Base-by-base conservation (phyloP, 1,139 yeast genomes). In the Kurtzmaniella quercitrusa region DNA sequence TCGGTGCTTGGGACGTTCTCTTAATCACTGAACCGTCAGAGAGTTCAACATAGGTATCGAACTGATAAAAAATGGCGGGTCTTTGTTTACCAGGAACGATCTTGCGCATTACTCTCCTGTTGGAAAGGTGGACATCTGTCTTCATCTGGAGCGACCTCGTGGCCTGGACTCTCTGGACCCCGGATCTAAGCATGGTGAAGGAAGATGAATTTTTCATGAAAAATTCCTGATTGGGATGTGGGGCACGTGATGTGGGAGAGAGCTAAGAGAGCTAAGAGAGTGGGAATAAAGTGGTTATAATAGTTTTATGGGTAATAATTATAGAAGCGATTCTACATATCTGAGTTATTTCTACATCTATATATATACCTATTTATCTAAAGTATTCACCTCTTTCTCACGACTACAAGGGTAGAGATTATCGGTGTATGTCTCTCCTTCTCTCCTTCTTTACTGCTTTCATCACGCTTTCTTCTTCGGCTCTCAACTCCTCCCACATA, bases 41-140 rank as follows among this genome's bases (percentile, higher is more conserved):
- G 46, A 91, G 75, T 64, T 91, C 96, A 11, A 93, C 91, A 40
- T 77, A 67, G 36, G 94, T 86, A 50, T 91, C 91, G 60, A 93
- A 93, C 60, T 88, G 89, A 67, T 91, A 79, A 66, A 88, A 91
- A 39, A 91, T 85, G 37, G 96, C 90, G 2, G 98, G 97, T 65
- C 97, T 79, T 15, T 96, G 90, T 60, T 83, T 84, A 41, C 96
- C 96, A 48, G 79, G 68, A 51, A 68, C 62, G 53, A 79, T 78
- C 53, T 75, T 77, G 53, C 75, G 75, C 70, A 75, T 65, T 34
- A 79, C 81, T 63, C 84, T 71, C 55, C 74, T 64, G 48, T 70
- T 72, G 38, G 77, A 62, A 58, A 77, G 58, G 57, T 68, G 66
- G 42, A 74, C 68, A 53, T 69, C 71, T 45, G 66, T 58, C 41